Percentiles rank a stretch among this genome's conserved stretches.
phyloP scores from a whole-genome alignment of 352 stramenopile species.

The Elongisporangium prolatum region DNA sequence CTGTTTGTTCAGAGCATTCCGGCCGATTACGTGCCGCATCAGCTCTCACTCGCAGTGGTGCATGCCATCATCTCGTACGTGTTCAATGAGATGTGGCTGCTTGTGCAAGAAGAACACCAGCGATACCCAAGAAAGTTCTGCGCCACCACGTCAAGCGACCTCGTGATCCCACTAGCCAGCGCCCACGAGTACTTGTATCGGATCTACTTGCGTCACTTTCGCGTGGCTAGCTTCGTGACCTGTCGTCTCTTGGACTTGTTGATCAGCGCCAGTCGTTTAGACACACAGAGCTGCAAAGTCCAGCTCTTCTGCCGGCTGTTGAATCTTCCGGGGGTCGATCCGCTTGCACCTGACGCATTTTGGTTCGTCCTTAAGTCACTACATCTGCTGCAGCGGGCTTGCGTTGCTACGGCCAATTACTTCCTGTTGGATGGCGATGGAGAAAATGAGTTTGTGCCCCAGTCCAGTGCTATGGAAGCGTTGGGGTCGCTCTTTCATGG shows the following conservation, averaged over 20 bases:
- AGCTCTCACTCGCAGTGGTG: slow-evolving; percentile 29
- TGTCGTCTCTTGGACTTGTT: slow-evolving; percentile 40
- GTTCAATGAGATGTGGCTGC: slow-evolving; percentile 39
- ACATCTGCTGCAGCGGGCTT: slow-evolving; percentile 37
- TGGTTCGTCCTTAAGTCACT: slow-evolving; percentile 52
- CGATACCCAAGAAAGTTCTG: slow-evolving; percentile 14
- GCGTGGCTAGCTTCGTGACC: slow-evolving; percentile 27
- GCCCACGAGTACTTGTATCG: slow-evolving; percentile 44
- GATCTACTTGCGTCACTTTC: slow-evolving; percentile 47
- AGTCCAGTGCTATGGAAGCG: slow-evolving; percentile 36
- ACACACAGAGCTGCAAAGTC: slow-evolving; percentile 59
- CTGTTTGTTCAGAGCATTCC: slow-evolving; percentile 22
- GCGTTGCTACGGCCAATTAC: slow-evolving; percentile 30
- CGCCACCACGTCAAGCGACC: slow-evolving; percentile 1
- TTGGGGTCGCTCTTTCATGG: slow-evolving; percentile 27
- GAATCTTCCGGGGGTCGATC: slow-evolving; percentile 27
- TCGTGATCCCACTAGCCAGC: slow-evolving; percentile 17
- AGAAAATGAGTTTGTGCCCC: slow-evolving; percentile 44
- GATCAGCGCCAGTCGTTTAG: slow-evolving; percentile 32
- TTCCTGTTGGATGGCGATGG: slow-evolving; percentile 37
- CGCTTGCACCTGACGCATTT: slow-evolving; percentile 30
- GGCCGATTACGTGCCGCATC: slow-evolving; percentile 27
- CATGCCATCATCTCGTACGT: slow-evolving; percentile 42
- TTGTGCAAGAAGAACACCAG: slow-evolving; percentile 32
- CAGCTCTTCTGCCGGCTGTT: slow-evolving; percentile 42